Conservation (phyloP, 1,284 basidiomycete genomes). For the Heterobasidion annosum region DNA sequence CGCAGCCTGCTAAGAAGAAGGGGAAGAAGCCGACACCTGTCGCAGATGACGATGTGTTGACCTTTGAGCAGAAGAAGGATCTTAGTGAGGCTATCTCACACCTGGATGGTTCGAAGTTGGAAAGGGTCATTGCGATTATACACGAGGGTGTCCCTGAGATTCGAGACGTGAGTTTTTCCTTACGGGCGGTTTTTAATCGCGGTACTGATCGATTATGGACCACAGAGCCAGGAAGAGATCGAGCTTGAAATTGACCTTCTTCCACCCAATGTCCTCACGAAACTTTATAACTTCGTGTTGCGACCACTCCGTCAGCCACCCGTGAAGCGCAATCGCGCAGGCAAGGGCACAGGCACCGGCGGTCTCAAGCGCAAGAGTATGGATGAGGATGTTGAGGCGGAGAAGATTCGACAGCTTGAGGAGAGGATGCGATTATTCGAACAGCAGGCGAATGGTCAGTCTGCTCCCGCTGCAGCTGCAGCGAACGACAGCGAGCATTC, state of each 20-base stretch:
- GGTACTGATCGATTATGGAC: conserved; percentile 9
- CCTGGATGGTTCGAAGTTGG: conserved; percentile 71
- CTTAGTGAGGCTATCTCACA: conserved; percentile 85
- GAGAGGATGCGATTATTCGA: conserved; percentile 74
- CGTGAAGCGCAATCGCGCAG: conserved; percentile 57
- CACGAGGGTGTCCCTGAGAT: conserved; percentile 85
- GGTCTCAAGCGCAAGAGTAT: conserved; percentile 86
- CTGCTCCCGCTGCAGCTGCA: conserved; percentile 19
- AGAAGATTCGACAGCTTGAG: conserved; percentile 85
- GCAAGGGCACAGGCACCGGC: conserved; percentile 76
- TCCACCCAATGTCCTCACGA: conserved; percentile 75
- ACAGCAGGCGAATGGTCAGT: conserved; percentile 15
- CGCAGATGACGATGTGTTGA: conserved; percentile 62
- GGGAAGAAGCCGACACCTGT: conserved; percentile 26
- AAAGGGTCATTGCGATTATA: conserved; percentile 87
- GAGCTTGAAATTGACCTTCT: conserved; percentile 93
- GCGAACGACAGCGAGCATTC: conserved; percentile 63
- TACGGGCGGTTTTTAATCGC: conserved; percentile 4
- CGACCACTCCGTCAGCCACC: conserved; percentile 55
- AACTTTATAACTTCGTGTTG: conserved; percentile 91
- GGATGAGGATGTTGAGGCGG: conserved; percentile 83
- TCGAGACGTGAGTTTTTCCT: conserved; percentile 61
- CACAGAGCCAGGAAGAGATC: conserved; percentile 88
- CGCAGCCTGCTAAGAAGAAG: conserved; percentile 40
- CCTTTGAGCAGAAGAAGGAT: conserved; percentile 94